Conservation (phyloP, 768 basidiomycete species). For the Fomitopsis pulvina region DNA sequence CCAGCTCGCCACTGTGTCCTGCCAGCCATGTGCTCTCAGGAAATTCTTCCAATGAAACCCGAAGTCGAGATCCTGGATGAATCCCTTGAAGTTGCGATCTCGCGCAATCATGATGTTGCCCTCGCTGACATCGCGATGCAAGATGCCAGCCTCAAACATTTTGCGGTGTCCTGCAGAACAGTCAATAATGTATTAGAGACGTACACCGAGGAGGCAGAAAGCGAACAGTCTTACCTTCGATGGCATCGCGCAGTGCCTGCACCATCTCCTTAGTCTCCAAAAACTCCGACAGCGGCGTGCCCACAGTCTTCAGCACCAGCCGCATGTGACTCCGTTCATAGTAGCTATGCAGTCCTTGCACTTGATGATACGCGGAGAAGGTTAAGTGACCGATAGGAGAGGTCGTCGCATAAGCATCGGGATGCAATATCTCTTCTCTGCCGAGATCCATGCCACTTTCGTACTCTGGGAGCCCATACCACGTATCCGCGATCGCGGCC, state of each 20-base stretch:
- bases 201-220: neutral
- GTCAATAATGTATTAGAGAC: neutral
- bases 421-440: too few relatives aligned
- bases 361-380: too few relatives aligned
- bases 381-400: neutral
- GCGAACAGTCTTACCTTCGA: conserved; percentile 5
- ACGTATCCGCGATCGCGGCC: neutral
- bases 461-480: neutral
- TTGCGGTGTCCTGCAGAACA: conserved; percentile 1
- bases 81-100: too few relatives aligned
- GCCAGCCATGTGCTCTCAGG: too few relatives aligned
- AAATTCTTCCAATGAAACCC: too few relatives aligned
- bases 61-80: too few relatives aligned
- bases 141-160: conserved; percentile 1
- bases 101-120: conserved; percentile 13
- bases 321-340: conserved; percentile 11
- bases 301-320: conserved; percentile 4
- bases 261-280: conserved; percentile 4
- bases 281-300: conserved; percentile 6
- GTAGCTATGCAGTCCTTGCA: neutral
- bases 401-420: too few relatives aligned
- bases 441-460: neutral
- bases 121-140: conserved; percentile 13
- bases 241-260: conserved; percentile 6
- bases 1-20: too few relatives aligned